These are phyloP conservation scores for Oehlia diaphana DNA, from an alignment of 192 early-diverging fungal species.

Conservation along the genomic window DNA sequence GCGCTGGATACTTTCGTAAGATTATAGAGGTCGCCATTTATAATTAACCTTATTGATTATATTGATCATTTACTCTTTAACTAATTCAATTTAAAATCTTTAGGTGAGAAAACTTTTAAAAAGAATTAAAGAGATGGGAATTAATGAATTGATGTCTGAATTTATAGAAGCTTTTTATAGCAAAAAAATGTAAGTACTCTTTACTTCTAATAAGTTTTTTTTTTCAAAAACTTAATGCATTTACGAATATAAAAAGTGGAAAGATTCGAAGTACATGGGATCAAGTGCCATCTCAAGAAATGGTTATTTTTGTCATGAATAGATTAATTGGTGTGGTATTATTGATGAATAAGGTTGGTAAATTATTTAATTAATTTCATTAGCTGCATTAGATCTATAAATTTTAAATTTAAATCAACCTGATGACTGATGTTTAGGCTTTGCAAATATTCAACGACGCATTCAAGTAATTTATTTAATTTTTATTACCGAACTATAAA, in stretches of 20 bases:
- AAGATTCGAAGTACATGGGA: slow-evolving; percentile 21
- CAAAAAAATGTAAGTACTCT: neutral
- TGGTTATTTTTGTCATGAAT: slow-evolving; percentile 18
- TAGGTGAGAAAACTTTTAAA: slow-evolving; percentile 27
- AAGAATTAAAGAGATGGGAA: slow-evolving; percentile 29
- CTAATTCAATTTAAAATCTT: neutral
- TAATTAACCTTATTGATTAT: neutral
- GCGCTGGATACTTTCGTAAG: slow-evolving; percentile 41
- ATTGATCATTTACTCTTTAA: neutral
- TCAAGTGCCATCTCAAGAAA: slow-evolving; percentile 27
- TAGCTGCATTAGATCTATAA: neutral
- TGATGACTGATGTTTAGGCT: neutral
- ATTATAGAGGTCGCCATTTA: slow-evolving; percentile 37
- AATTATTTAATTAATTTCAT: neutral
- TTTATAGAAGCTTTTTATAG: slow-evolving; percentile 25
- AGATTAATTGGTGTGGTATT: slow-evolving; percentile 11
- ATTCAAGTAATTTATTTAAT: too few species aligned
- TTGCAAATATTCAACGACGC: neutral
- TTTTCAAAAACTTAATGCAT: neutral
- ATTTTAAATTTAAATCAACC: neutral
- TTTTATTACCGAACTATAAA: too few species aligned
- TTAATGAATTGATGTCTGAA: slow-evolving; percentile 6
- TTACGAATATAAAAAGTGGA: neutral
- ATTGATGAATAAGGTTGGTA: slow-evolving; percentile 29
- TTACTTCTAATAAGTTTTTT: neutral